These are phyloP conservation scores for Artemisia tridentata DNA, from an alignment of 129 eudicot genomes.

Conservation along the genomic window DNA sequence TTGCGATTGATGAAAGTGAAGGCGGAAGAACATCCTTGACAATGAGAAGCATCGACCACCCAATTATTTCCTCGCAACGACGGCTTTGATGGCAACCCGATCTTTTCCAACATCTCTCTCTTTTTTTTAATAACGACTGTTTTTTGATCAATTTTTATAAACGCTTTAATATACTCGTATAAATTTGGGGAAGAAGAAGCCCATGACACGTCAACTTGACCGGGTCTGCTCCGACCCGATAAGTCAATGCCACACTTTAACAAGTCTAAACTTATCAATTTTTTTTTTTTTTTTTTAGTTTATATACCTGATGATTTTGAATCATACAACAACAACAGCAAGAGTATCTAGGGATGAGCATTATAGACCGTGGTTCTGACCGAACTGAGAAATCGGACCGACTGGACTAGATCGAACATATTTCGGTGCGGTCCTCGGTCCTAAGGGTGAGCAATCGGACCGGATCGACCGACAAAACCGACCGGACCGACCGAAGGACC, in stretches of 20 bases:
- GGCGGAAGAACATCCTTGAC: slow-evolving; percentile 90
- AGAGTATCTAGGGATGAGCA: no score
- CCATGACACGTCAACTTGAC: not conserved
- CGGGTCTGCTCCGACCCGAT: not conserved
- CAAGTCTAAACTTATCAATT: not conserved
- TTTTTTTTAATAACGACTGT: not conserved
- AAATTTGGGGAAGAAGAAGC: not conserved
- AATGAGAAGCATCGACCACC: slow-evolving; percentile 88
- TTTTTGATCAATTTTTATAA: no score
- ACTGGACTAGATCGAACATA: no score
- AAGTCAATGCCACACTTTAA: not conserved
- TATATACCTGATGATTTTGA: no score
- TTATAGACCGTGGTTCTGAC: no score
- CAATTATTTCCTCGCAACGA: slow-evolving; percentile 81
- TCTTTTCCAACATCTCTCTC: slow-evolving; percentile 84
- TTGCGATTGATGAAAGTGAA: slow-evolving; percentile 95
- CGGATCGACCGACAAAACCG: no score
- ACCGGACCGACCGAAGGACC: no score
- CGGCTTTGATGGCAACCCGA: slow-evolving; percentile 92
- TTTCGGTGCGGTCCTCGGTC: no score
- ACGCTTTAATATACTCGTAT: no score
- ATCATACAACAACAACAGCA: no score
- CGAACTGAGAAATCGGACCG: accelerated
- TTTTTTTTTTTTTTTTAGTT: no score
- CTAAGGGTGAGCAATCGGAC: no score